Percentiles rank a stretch among this genome's conserved stretches.
phyloP scores from a whole-genome alignment of 2,329 filamentous ascomycete species.

The Beauveria asiatica region DNA sequence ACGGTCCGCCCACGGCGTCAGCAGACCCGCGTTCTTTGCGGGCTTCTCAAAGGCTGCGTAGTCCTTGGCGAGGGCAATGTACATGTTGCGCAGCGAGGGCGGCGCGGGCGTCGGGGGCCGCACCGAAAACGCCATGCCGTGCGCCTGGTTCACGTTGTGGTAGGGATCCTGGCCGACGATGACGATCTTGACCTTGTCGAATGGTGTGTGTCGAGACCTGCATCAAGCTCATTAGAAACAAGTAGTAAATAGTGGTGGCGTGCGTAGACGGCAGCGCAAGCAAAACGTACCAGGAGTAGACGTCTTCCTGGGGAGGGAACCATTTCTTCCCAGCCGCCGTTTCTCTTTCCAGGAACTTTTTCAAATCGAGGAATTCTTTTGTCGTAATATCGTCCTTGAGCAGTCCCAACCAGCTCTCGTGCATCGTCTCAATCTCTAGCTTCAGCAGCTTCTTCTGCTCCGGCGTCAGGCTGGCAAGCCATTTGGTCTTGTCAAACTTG shows the following conservation, averaged over 20 bases:
- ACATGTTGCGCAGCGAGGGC: slow-evolving; percentile 89
- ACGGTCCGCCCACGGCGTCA: slow-evolving; percentile 89
- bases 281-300: slow-evolving; percentile 77
- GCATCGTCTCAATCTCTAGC: slow-evolving; percentile 84
- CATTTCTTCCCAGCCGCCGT: slow-evolving; percentile 64
- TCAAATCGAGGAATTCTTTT: slow-evolving; percentile 77
- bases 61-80: slow-evolving; percentile 76
- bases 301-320: slow-evolving; percentile 79
- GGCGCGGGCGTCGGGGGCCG: slow-evolving; percentile 81
- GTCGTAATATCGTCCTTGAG: slow-evolving; percentile 78
- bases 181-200: slow-evolving; percentile 81
- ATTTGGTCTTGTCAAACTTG: slow-evolving; percentile 83
- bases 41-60: slow-evolving; percentile 73
- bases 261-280: background rate
- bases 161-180: slow-evolving; percentile 96
- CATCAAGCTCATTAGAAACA: slow-evolving; percentile 14
- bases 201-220: slow-evolving; percentile 90
- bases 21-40: slow-evolving; percentile 67
- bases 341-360: slow-evolving; percentile 78
- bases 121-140: slow-evolving; percentile 93
- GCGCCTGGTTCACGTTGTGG: slow-evolving; percentile 90
- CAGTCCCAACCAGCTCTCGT: slow-evolving; percentile 83
- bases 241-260: background rate
- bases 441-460: slow-evolving; percentile 78
- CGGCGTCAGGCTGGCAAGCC: slow-evolving; percentile 67